These are phyloP conservation scores for Phytophthora constricta DNA, from an alignment of 352 stramenopile species.

Conservation along the genomic window DNA sequence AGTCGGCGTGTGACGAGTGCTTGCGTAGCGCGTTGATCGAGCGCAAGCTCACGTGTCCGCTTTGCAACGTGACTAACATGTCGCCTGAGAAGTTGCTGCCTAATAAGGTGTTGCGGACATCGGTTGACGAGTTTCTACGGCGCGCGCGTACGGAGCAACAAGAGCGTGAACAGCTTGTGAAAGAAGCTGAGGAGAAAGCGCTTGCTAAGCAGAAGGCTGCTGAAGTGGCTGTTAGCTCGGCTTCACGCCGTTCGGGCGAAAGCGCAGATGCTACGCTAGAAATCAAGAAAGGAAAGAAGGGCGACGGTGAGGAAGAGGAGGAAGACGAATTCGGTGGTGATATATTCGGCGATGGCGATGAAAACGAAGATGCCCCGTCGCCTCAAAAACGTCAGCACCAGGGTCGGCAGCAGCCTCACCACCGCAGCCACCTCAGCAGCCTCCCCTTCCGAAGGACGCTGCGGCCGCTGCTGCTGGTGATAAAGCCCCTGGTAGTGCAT, in stretches of 20 bases:
- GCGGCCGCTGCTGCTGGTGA: slow-evolving; percentile 1
- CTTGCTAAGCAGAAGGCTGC: slow-evolving; percentile 81
- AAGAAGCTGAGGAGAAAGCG: slow-evolving; percentile 84
- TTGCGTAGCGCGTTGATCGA: slow-evolving; percentile 80
- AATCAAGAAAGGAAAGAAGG: slow-evolving; percentile 89
- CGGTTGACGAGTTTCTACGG: slow-evolving; percentile 83
- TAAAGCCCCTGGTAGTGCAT: slow-evolving; percentile 13
- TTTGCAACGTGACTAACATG: slow-evolving; percentile 85
- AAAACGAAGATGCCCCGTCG: slow-evolving; percentile 42
- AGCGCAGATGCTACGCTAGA: slow-evolving; percentile 85
- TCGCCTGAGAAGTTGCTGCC: slow-evolving; percentile 85
- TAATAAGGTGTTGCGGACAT: slow-evolving; percentile 86
- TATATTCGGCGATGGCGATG: slow-evolving; percentile 78
- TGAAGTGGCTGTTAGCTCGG: slow-evolving; percentile 59
- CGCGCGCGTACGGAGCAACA: slow-evolving; percentile 82
- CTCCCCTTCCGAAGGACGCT: slow-evolving; percentile 49
- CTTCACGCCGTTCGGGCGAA: slow-evolving; percentile 57
- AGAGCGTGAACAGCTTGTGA: slow-evolving; percentile 85
- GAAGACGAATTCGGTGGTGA: slow-evolving; percentile 89
- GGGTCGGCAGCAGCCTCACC: slow-evolving; percentile 27
- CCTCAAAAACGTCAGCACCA: slow-evolving; percentile 25
- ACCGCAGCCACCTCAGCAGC: slow-evolving; percentile 37
- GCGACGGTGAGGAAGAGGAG: slow-evolving; percentile 68
- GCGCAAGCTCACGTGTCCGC: slow-evolving; percentile 79
- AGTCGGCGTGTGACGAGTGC: slow-evolving; percentile 88